Conservation (phyloP, 805 yeast genomes). For the Wickerhamiella spandovensis region DNA sequence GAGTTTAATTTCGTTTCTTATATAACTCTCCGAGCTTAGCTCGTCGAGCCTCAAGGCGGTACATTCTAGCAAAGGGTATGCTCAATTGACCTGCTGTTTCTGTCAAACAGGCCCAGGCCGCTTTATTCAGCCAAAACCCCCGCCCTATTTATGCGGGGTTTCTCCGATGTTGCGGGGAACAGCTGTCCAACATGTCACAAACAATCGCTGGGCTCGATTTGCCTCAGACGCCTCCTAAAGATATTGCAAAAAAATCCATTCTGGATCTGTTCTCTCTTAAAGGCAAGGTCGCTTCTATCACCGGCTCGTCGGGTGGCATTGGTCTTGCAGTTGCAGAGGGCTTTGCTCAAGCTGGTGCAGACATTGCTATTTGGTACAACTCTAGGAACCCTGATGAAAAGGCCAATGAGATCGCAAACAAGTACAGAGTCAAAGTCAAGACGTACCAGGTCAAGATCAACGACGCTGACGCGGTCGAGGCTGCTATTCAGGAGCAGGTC, state of each 20-base stretch:
- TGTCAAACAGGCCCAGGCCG: no score
- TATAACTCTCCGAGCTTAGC: no score
- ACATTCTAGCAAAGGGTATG: no score
- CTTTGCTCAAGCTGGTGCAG: slow-evolving; percentile 78
- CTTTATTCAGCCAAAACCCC: no score
- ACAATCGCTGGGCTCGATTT: background rate
- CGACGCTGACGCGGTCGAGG: slow-evolving; percentile 36
- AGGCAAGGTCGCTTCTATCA: slow-evolving; percentile 70
- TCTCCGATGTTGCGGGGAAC: background rate
- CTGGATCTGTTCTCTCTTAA: slow-evolving; percentile 62
- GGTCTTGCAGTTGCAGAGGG: slow-evolving; percentile 75
- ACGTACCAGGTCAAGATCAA: slow-evolving; percentile 56
- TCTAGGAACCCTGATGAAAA: slow-evolving; percentile 48
- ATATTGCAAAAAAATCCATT: slow-evolving; percentile 26
- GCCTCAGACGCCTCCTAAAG: slow-evolving; percentile 15
- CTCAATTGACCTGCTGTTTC: background rate
- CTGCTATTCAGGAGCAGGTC: slow-evolving; percentile 36
- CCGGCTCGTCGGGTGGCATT: slow-evolving; percentile 76
- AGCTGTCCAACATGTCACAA: background rate
- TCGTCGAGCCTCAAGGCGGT: no score
- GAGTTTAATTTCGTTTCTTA: no score
- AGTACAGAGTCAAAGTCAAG: slow-evolving; percentile 45
- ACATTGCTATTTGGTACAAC: slow-evolving; percentile 58
- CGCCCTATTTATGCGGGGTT: background rate
- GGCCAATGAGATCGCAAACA: slow-evolving; percentile 42